Conservation (phyloP, 768 basidiomycete species). For the Tubosaeta sp. region DNA sequence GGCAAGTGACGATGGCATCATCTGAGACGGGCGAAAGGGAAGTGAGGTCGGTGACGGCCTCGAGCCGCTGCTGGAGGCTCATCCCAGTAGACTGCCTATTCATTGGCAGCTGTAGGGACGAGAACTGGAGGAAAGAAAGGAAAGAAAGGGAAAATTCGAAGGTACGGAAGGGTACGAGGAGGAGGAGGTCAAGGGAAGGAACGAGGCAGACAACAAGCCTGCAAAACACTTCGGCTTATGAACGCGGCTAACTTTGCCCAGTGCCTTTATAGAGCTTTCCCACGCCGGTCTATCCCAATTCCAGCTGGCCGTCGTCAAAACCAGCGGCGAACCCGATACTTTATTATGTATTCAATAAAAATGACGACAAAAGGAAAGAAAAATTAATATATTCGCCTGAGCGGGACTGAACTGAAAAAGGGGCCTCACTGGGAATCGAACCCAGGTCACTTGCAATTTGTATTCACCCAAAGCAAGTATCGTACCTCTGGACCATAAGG, state of each 20-base stretch:
- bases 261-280: constrained; percentile 8
- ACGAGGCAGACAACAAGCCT: constrained; percentile 16
- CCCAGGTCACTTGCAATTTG: constrained; percentile 37
- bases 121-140: not conserved
- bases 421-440: constrained; percentile 40
- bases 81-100: constrained; percentile 45
- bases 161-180: constrained; percentile 8
- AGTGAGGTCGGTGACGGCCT: constrained; percentile 67
- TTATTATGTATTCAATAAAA: too few species aligned
- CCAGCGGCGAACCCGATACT: not conserved
- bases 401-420: not conserved
- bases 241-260: constrained; percentile 26
- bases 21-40: constrained; percentile 66
- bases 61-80: constrained; percentile 63
- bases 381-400: not conserved
- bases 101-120: constrained; percentile 13
- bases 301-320: not conserved
- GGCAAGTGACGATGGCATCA: constrained; percentile 78
- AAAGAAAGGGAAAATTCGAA: constrained; percentile 1
- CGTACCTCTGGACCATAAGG: constrained; percentile 38
- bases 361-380: not conserved
- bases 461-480: constrained; percentile 34
- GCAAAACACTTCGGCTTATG: constrained; percentile 19
- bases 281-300: constrained; percentile 16
- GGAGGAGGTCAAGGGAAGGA: constrained; percentile 10